Percentiles rank a stretch among this genome's conserved stretches.
phyloP scores from a whole-genome alignment of 768 basidiomycete species.

The Boletellus ananiceps region DNA sequence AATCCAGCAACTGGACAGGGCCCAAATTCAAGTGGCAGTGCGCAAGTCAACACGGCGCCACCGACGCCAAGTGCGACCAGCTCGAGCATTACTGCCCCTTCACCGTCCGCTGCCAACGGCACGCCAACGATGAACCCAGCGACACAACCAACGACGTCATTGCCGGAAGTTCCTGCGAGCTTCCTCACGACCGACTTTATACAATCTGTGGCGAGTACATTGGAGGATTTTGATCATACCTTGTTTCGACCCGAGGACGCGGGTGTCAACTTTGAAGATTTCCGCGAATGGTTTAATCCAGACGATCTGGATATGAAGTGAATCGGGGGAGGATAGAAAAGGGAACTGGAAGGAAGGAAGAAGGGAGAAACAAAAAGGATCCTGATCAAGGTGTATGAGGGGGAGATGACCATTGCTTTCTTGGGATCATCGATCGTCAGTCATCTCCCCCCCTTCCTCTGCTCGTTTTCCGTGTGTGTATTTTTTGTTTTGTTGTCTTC shows the following conservation, averaged over 20 bases:
- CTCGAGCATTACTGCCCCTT: constrained; percentile 35
- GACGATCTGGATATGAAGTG: constrained; percentile 36
- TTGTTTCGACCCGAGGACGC: constrained; percentile 45
- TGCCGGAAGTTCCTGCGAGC: constrained; percentile 25
- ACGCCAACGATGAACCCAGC: constrained; percentile 29
- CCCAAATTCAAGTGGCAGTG: constrained; percentile 13
- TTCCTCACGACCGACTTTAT: constrained; percentile 40
- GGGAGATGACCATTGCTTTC: constrained; percentile 2
- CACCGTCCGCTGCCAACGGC: constrained; percentile 34
- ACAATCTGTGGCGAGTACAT: constrained; percentile 34
- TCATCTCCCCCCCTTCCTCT: constrained; percentile 3
- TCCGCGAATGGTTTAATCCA: constrained; percentile 72
- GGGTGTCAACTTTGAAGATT: constrained; percentile 63
- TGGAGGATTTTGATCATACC: constrained; percentile 38
- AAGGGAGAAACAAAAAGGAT: background rate
- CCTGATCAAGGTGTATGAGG: constrained; percentile 4
- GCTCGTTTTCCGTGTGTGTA: background rate
- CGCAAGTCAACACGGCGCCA: constrained; percentile 32
- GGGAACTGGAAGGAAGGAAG: constrained; percentile 1
- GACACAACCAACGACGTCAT: constrained; percentile 19
- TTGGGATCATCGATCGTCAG: constrained; percentile 11
- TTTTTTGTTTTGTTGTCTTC: constrained; percentile 1
- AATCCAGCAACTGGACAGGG: constrained; percentile 26
- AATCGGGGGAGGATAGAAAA: background rate
- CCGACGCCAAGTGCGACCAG: constrained; percentile 34